Percentiles rank a stretch among this genome's conserved stretches.
Evolutionary conservation across 495 filamentous ascomycete genomes (phyloP).

Genomic region (Neurospora pannonica): DNA sequence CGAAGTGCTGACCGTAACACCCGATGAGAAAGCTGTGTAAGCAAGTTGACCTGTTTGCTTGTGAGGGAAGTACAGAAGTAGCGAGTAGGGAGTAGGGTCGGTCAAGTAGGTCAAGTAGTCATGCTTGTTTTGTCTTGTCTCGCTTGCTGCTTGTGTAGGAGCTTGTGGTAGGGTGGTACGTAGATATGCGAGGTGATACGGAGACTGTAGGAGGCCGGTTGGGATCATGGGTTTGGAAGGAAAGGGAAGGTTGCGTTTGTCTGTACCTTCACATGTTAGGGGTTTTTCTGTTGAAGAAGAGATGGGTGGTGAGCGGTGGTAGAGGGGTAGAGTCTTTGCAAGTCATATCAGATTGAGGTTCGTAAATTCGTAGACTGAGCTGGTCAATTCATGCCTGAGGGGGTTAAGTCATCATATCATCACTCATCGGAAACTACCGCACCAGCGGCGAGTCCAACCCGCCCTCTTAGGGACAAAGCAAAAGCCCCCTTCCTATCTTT

Average conservation of each 20-base stretch:
- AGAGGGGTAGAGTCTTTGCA: not conserved
- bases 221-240: not conserved
- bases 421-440: not conserved
- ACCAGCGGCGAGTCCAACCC: not conserved
- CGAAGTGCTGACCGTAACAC: not conserved
- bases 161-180: not conserved
- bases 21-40: not conserved
- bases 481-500: not conserved
- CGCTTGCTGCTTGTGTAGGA: not conserved
- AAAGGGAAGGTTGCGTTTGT: not conserved
- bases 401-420: not conserved
- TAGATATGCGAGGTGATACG: not conserved
- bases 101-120: not conserved
- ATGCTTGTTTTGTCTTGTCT: not conserved
- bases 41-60: not conserved
- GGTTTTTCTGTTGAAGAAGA: too few species aligned
- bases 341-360: not conserved
- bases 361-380: not conserved
- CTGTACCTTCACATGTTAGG: not conserved
- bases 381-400: not conserved
- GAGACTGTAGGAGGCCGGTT: not conserved
- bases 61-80: not conserved
- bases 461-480: not conserved
- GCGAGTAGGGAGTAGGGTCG: not conserved
- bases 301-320: not conserved